Evolutionary conservation across 345 rosid species (phyloP).

Genomic region (Pugionium cornutum): DNA sequence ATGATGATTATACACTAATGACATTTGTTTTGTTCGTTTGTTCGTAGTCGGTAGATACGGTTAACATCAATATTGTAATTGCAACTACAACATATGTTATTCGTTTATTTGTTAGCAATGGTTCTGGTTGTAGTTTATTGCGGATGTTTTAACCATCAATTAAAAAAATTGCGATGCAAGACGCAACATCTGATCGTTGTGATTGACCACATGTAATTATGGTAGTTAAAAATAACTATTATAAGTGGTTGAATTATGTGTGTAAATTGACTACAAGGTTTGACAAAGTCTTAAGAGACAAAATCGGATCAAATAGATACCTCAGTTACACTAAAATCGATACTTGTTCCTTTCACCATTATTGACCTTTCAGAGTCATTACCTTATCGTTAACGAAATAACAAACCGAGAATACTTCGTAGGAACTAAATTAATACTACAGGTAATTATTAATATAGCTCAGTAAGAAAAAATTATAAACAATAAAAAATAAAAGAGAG

Average conservation of each 20-base stretch:
- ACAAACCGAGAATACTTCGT: not conserved
- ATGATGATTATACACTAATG: too few relatives aligned
- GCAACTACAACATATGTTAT: too few relatives aligned
- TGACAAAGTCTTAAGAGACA: not conserved
- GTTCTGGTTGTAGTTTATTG: too few relatives aligned
- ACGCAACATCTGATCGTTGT: accelerated
- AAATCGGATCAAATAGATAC: not conserved
- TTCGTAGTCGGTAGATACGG: too few relatives aligned
- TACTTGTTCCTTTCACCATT: slow-evolving; percentile 3
- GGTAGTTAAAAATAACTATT: too few relatives aligned
- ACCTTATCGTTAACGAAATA: slow-evolving; percentile 1
- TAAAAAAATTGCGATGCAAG: too few relatives aligned
- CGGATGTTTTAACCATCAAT: too few relatives aligned
- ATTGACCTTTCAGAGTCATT: not conserved
- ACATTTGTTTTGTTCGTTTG: too few relatives aligned
- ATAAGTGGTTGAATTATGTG: too few relatives aligned
- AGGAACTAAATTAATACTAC: not conserved
- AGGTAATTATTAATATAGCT: slow-evolving; percentile 6
- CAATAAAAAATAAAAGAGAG: not conserved
- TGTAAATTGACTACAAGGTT: slow-evolving; percentile 12
- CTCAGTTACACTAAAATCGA: slow-evolving; percentile 6
- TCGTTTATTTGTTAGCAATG: too few relatives aligned
- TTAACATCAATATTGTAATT: too few relatives aligned
- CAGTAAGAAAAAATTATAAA: not conserved
- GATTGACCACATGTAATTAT: too few relatives aligned